Evolutionary conservation across 495 filamentous ascomycete genomes (phyloP).

Genomic region (Aspergillus funiculosus): DNA sequence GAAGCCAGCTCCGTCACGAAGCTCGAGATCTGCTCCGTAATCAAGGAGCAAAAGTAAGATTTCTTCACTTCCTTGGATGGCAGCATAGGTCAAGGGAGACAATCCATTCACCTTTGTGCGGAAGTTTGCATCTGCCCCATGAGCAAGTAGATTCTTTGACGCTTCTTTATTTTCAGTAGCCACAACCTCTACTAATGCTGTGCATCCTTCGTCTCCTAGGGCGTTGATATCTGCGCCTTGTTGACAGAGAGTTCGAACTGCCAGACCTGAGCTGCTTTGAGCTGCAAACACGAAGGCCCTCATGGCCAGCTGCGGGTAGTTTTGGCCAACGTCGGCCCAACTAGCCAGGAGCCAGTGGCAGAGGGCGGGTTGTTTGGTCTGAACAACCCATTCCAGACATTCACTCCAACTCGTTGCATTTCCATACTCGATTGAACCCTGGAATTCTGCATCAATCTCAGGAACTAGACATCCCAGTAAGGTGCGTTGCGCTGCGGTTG

Average conservation of each 20-base stretch:
- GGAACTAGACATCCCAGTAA: conserved; percentile 12
- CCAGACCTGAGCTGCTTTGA: conserved; percentile 5
- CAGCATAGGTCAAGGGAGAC: conserved; percentile 14
- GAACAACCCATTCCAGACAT: conserved; percentile 12
- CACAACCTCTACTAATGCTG: conserved; percentile 16
- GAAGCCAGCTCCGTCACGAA: not conserved
- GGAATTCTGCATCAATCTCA: not conserved
- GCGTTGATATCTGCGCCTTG: conserved; percentile 18
- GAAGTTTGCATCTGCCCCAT: conserved; percentile 20
- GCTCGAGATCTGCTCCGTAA: conserved; percentile 18
- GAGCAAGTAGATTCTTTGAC: conserved; percentile 4
- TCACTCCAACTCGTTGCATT: not conserved
- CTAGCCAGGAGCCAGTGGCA: conserved; percentile 13
- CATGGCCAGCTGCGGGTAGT: not conserved
- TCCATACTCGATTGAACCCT: not conserved
- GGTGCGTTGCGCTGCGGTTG: not conserved
- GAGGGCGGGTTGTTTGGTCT: not conserved
- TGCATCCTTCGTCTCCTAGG: not conserved
- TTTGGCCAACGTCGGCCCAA: conserved; percentile 15
- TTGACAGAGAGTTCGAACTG: conserved; percentile 14
- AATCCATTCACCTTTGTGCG: not conserved
- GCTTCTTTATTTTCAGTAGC: conserved; percentile 1
- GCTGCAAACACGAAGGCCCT: conserved; percentile 15
- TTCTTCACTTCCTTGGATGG: conserved; percentile 8
- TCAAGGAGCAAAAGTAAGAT: conserved; percentile 16